These are phyloP conservation scores for Aquilaria sinensis DNA, from an alignment of 345 rosid genomes.

Conservation along the genomic window DNA sequence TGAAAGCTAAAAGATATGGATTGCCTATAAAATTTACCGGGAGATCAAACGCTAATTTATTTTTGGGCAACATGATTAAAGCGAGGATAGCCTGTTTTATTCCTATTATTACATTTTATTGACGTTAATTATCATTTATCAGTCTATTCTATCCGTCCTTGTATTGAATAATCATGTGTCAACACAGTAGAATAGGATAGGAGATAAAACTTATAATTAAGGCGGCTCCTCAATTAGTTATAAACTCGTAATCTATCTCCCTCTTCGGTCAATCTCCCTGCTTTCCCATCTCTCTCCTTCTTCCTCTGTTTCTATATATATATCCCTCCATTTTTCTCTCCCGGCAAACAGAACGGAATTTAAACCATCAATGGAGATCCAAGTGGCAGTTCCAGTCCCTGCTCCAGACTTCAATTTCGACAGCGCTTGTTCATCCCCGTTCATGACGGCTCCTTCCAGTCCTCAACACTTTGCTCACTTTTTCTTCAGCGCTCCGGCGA, in stretches of 20 bases:
- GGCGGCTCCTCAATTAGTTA: not conserved
- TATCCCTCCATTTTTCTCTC: conserved; percentile 1
- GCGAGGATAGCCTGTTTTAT: no score
- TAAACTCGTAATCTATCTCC: not conserved
- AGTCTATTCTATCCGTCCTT: no score
- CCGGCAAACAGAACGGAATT: conserved; percentile 1
- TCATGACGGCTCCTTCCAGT: conserved; percentile 96
- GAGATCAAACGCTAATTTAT: no score
- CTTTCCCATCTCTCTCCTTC: not conserved
- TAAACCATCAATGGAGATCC: conserved; percentile 33
- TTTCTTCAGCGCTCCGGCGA: conserved; percentile 58
- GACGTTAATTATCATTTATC: no score
- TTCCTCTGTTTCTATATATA: not conserved
- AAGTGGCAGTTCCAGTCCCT: conserved; percentile 34
- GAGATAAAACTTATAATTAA: not conserved
- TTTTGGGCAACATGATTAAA: no score
- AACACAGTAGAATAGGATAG: not conserved
- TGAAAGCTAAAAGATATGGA: no score
- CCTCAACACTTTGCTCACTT: conserved; percentile 69
- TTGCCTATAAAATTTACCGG: no score
- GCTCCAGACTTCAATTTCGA: conserved; percentile 64
- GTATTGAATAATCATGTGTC: no score
- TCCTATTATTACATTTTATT: no score
- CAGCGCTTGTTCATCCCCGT: conserved; percentile 80
- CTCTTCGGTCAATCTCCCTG: not conserved